Percentiles rank a stretch among this genome's conserved stretches.
Conservation (phyloP, 2,329 filamentous ascomycete species). For the Talaromyces islandicus region DNA sequence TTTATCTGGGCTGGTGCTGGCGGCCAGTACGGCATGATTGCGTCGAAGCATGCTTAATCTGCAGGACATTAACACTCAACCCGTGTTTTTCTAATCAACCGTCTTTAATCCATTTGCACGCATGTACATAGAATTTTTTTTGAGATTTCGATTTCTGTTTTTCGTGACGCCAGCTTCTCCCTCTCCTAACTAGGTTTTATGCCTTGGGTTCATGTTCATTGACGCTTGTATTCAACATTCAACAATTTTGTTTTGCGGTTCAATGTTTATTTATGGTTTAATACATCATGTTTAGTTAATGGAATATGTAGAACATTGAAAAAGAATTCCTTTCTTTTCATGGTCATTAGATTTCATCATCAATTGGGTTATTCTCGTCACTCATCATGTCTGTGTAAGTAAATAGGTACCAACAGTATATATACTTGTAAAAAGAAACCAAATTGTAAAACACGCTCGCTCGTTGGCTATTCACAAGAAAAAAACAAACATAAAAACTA, state of each 20-base stretch:
- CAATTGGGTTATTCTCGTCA: not conserved
- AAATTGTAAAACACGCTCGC: not conserved
- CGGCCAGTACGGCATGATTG: constrained; percentile 56
- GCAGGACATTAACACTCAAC: too few species aligned
- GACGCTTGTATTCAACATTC: too few species aligned
- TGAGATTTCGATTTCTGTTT: not conserved
- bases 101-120: not conserved
- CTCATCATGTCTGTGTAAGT: too few species aligned
- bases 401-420: too few species aligned
- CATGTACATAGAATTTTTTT: not conserved
- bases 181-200: not conserved
- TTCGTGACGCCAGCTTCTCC: not conserved
- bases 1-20: constrained; percentile 78
- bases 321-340: too few species aligned
- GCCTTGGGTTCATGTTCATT: not conserved
- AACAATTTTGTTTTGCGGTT: too few species aligned
- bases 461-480: not conserved
- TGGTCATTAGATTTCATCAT: not conserved
- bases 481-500: not conserved
- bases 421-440: not conserved
- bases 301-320: too few species aligned
- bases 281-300: not conserved
- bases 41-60: not conserved
- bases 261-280: not conserved
- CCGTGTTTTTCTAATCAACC: not conserved